Conservation (phyloP, 345 rosid genomes). For the Chamaenerion angustifolium region DNA sequence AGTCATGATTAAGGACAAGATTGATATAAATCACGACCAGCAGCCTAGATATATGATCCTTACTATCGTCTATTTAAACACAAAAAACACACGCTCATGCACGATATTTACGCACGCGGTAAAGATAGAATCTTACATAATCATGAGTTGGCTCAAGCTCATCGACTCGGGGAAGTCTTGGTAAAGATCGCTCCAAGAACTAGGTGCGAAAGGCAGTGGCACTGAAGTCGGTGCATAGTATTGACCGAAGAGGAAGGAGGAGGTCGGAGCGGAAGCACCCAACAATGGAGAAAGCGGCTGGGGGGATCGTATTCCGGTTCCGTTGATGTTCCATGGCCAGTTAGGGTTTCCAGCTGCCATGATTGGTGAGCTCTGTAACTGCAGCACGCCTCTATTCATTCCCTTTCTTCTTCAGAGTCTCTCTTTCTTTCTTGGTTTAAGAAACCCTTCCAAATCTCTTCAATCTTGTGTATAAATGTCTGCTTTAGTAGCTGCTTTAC, state of each 20-base stretch:
- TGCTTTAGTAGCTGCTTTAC: constrained; percentile 4
- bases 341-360: constrained; percentile 80
- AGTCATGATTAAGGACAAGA: no score
- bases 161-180: constrained; percentile 72
- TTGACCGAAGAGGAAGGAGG: constrained; percentile 29
- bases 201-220: constrained; percentile 26
- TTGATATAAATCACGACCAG: no score
- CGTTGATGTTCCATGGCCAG: constrained; percentile 58
- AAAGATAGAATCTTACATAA: constrained; percentile 3
- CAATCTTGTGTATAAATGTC: background rate
- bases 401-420: background rate
- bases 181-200: constrained; percentile 41
- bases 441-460: background rate
- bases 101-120: background rate
- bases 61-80: background rate
- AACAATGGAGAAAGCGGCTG: constrained; percentile 3
- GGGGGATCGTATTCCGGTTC: constrained; percentile 44
- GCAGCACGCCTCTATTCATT: constrained; percentile 52
- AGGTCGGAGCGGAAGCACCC: constrained; percentile 1
- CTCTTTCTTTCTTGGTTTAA: no score
- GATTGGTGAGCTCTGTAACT: constrained; percentile 64
- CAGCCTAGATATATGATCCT: no score
- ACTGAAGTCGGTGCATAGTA: constrained; percentile 15
- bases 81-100: background rate
- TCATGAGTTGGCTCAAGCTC: constrained; percentile 71